Evolutionary conservation across 768 basidiomycete genomes (phyloP).

Genomic region (Amanita phalloides): DNA sequence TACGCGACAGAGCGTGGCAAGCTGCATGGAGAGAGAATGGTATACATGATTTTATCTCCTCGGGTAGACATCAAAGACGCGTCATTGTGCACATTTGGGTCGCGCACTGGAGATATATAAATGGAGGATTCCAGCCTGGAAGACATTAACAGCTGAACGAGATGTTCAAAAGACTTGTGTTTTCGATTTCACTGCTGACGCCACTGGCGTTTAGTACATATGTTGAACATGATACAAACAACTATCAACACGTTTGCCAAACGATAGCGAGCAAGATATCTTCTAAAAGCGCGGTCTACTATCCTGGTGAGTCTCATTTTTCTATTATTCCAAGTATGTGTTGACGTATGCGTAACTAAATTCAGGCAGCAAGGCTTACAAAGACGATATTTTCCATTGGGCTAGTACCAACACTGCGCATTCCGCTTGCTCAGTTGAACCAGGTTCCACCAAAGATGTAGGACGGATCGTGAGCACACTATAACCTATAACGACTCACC

Average conservation of each 20-base stretch:
- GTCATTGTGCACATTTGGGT: too few relatives aligned
- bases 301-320: neutral
- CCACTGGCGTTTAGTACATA: neutral
- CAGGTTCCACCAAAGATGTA: conserved; percentile 1
- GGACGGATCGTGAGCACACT: neutral
- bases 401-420: neutral
- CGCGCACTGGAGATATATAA: too few relatives aligned
- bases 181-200: too few relatives aligned
- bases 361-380: neutral
- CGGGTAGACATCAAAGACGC: too few relatives aligned
- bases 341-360: neutral
- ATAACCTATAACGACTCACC: too few relatives aligned
- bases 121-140: too few relatives aligned
- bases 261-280: neutral
- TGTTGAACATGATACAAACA: neutral
- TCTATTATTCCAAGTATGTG: too few relatives aligned
- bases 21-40: too few relatives aligned
- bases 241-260: neutral
- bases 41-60: too few relatives aligned
- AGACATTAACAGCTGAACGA: too few relatives aligned
- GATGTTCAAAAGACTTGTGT: too few relatives aligned
- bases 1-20: too few relatives aligned
- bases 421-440: conserved; percentile 2
- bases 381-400: conserved; percentile 1
- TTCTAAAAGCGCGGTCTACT: neutral